Base-by-base conservation (phyloP, 2,329 filamentous ascomycete species). In the Pseudogymnoascus sp. region DNA sequence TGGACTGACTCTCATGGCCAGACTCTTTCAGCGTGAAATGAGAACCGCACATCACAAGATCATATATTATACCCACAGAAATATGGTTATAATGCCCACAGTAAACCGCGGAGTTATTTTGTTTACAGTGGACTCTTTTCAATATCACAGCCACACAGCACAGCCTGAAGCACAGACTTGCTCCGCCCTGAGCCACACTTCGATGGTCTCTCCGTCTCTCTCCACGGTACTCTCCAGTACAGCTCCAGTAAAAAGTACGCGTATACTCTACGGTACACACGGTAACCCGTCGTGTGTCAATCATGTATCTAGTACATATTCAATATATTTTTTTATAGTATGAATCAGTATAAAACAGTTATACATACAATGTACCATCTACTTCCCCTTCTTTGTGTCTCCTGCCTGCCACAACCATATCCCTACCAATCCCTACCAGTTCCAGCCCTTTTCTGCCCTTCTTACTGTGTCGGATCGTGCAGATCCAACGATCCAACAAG, bases 401-500 rank as follows among this genome's bases (percentile, higher is more conserved):
- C 60, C 62, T 60, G 63, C 65, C 62, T 58, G 61, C 61, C 64
- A 63, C 62, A 62, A 59, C 59, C 62, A 44, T 58, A 62, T 61
- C 61, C 62, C 61, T 42, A 48, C 60, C 63, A 41, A 60, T 55
- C 58, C 39, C 60, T 58, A 60, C 62, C 55, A 62, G 59, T 41
- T 64, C 59, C 61, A 63, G 61, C 65, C 62, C 51, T 39, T 62
- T 62, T 42, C 38, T 55, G 27, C 62, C 39, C 39, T 58, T 62
- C 58, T 44, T 62, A 39, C 55, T 41, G 44, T 44, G 59, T 55
- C 48, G 48, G 48, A 55, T 55, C 48, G 21, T 55, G 65, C 63
- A 66, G 63, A 66, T 65, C 65, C 58, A 58, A 61, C 60, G 63
- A 66, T 65, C 65, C 58, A 58, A 61, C 60, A 58, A 64, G 48